Percentiles rank a stretch among this genome's conserved stretches.
Evolutionary conservation across 495 filamentous ascomycete genomes (phyloP).

Genomic region (Podospora sp.): DNA sequence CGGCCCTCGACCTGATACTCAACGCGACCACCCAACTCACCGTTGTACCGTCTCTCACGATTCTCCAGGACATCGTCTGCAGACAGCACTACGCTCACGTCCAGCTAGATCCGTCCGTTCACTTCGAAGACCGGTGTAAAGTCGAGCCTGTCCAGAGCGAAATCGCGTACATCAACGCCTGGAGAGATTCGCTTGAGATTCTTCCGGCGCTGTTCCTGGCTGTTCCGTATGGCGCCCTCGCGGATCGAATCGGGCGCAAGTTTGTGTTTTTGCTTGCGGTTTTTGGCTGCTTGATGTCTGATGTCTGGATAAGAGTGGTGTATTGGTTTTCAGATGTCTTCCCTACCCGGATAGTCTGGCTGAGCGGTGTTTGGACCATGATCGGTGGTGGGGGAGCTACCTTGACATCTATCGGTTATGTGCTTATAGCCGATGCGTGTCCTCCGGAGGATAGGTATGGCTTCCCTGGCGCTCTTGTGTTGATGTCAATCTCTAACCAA

Average conservation of each 20-base stretch:
- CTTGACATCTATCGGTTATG: slow-evolving; percentile 12
- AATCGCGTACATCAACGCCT: slow-evolving; percentile 46
- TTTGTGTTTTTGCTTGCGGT: slow-evolving; percentile 43
- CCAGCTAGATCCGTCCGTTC: background rate
- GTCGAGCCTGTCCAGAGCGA: slow-evolving; percentile 47
- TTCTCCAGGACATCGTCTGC: background rate
- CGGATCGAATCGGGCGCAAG: slow-evolving; percentile 51
- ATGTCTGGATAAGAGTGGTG: slow-evolving; percentile 40
- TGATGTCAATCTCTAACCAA: slow-evolving; percentile 44
- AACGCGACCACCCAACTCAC: background rate
- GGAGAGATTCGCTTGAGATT: slow-evolving; percentile 44
- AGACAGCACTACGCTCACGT: slow-evolving; percentile 31
- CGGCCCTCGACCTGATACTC: background rate
- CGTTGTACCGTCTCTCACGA: background rate
- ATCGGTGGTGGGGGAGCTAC: slow-evolving; percentile 57
- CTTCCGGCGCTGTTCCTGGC: slow-evolving; percentile 46
- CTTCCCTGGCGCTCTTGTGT: slow-evolving; percentile 48
- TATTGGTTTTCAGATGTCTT: slow-evolving; percentile 44
- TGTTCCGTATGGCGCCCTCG: slow-evolving; percentile 49
- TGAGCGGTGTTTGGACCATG: slow-evolving; percentile 51
- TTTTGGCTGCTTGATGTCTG: slow-evolving; percentile 37
- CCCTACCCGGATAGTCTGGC: slow-evolving; percentile 54
- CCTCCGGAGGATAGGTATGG: too few species aligned
- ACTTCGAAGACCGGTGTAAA: slow-evolving; percentile 35
- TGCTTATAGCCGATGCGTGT: background rate